Evolutionary conservation across 1,139 yeast species (phyloP).

Genomic region (Sugiyamaella neomexicana): DNA sequence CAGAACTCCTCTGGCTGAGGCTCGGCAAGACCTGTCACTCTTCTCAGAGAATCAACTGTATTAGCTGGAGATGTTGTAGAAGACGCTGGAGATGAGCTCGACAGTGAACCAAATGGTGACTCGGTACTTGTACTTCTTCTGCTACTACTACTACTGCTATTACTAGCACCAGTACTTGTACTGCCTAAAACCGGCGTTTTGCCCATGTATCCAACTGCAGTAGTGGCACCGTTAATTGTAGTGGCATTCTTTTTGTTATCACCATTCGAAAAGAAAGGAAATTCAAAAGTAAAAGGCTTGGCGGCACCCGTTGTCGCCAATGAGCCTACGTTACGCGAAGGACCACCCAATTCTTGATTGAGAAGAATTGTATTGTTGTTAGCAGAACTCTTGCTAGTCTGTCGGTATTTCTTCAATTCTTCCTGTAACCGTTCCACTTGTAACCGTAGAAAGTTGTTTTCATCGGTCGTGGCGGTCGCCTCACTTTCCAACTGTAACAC

Average conservation of each 20-base stretch:
- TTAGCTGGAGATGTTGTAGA: slow-evolving; percentile 27
- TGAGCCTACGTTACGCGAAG: background rate
- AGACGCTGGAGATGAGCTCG: slow-evolving; percentile 19
- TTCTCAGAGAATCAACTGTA: slow-evolving; percentile 28
- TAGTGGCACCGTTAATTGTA: slow-evolving; percentile 1
- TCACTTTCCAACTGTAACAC: slow-evolving; percentile 70
- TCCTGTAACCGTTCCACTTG: slow-evolving; percentile 74
- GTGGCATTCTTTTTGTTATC: slow-evolving; percentile 2
- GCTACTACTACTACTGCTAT: slow-evolving; percentile 5
- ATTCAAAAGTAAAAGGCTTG: slow-evolving; percentile 43
- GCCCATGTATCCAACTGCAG: background rate
- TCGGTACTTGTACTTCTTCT: slow-evolving; percentile 13
- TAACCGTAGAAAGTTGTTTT: slow-evolving; percentile 68
- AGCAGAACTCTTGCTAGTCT: slow-evolving; percentile 5
- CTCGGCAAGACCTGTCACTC: slow-evolving; percentile 17
- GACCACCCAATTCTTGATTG: slow-evolving; percentile 12
- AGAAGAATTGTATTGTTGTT: slow-evolving; percentile 11
- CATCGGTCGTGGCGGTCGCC: slow-evolving; percentile 61
- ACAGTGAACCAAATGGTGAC: slow-evolving; percentile 8
- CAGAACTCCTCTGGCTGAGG: slow-evolving; percentile 57
- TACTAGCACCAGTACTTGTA: background rate
- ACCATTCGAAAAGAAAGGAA: slow-evolving; percentile 40
- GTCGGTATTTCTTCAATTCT: slow-evolving; percentile 49
- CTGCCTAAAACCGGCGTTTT: background rate
- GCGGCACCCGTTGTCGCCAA: background rate